Conservation (phyloP, 1,139 yeast species). For the Scheffersomyces titani region DNA sequence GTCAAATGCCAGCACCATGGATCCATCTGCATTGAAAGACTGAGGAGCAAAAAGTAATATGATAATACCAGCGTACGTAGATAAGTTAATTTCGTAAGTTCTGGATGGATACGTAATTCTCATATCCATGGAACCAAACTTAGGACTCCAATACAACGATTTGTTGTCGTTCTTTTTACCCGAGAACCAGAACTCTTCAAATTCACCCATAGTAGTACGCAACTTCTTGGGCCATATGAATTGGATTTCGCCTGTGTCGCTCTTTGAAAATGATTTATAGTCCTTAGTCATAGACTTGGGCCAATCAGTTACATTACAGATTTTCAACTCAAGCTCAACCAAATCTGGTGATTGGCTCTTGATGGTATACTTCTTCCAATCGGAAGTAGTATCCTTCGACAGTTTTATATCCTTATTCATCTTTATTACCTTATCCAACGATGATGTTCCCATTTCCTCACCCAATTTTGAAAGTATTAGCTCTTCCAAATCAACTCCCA, state of each 20-base stretch:
- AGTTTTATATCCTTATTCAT: conserved; percentile 84
- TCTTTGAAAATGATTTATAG: conserved; percentile 49
- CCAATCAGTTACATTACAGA: conserved; percentile 56
- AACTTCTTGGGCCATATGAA: conserved; percentile 50
- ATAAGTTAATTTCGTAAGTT: conserved; percentile 78
- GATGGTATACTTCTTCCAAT: conserved; percentile 42
- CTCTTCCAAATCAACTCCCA: conserved; percentile 67
- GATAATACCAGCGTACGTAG: conserved; percentile 78
- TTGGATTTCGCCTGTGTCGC: conserved; percentile 33
- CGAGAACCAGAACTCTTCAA: conserved; percentile 49
- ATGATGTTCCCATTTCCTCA: conserved; percentile 79
- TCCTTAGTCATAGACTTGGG: conserved; percentile 56
- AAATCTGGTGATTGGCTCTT: conserved; percentile 18
- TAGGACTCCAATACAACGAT: conserved; percentile 79
- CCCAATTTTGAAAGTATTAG: conserved; percentile 68
- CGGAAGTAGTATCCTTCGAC: conserved; percentile 60
- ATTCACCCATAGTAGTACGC: conserved; percentile 36
- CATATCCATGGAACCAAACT: conserved; percentile 79
- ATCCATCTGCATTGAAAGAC: conserved; percentile 45
- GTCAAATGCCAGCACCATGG: conserved; percentile 42
- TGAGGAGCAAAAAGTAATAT: conserved; percentile 69
- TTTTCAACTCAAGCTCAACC: conserved; percentile 46
- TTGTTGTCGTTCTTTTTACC: conserved; percentile 70
- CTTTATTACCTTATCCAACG: conserved; percentile 78
- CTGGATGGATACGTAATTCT: conserved; percentile 64